phyloP scores from a whole-genome alignment of 1,284 basidiomycete genomes.

The Blastosporella zonata region DNA sequence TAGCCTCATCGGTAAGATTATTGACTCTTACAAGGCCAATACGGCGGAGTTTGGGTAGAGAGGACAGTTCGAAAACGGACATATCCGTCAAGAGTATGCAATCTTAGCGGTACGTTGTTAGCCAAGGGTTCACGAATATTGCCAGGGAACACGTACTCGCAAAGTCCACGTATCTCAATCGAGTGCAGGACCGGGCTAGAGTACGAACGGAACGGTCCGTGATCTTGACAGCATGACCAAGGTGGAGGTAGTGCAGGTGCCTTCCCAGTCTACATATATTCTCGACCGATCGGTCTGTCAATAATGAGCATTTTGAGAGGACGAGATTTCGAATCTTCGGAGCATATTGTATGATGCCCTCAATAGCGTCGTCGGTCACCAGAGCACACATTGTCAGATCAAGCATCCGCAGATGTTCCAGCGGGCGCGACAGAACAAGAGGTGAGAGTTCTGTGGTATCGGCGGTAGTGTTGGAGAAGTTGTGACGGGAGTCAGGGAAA shows the following conservation, averaged over 20 bases:
- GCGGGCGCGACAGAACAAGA: constrained; percentile 54
- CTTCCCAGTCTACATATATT: constrained; percentile 87
- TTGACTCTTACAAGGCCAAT: constrained; percentile 93
- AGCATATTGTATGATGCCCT: constrained; percentile 85
- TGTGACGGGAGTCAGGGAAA: constrained; percentile 35
- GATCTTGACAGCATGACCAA: constrained; percentile 88
- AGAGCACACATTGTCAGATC: constrained; percentile 85
- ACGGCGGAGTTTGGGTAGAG: constrained; percentile 87
- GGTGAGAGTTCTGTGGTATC: constrained; percentile 51
- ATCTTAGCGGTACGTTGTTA: constrained; percentile 44
- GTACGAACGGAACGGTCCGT: constrained; percentile 88
- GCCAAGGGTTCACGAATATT: constrained; percentile 29
- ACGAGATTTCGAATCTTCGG: constrained; percentile 92
- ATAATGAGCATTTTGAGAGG: constrained; percentile 83
- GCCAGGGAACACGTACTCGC: constrained; percentile 79
- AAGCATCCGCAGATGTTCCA: constrained; percentile 85
- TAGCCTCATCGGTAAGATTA: constrained; percentile 91
- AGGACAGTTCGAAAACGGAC: constrained; percentile 89
- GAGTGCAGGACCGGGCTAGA: constrained; percentile 84
- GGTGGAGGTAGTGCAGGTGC: constrained; percentile 92
- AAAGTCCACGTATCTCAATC: constrained; percentile 95
- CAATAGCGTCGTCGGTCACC: constrained; percentile 87
- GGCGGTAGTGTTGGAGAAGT: constrained; percentile 41
- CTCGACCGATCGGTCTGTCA: constrained; percentile 87
- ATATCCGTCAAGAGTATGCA: constrained; percentile 89